Percentiles rank a stretch among this genome's conserved stretches.
phyloP scores from a whole-genome alignment of 2,329 filamentous ascomycete genomes.

The Pestalotiopsis sp. region DNA sequence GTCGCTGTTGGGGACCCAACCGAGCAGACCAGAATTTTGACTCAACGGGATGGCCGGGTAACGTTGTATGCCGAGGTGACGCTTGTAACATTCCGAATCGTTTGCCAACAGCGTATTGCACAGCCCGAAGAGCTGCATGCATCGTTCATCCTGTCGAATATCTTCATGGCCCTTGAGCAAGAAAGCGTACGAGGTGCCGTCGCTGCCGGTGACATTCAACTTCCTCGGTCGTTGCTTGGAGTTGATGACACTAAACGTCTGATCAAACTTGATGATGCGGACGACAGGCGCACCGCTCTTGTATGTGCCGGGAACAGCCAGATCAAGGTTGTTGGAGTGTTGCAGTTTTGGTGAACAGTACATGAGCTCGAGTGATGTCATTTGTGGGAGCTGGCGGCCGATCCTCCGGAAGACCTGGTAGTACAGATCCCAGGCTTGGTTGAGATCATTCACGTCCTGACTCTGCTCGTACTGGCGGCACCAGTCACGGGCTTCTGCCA shows the following conservation, averaged over 20 bases:
- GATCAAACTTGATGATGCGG: slow-evolving; percentile 86
- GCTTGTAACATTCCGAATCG: slow-evolving; percentile 95
- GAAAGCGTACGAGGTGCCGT: slow-evolving; percentile 87
- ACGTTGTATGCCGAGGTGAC: slow-evolving; percentile 92
- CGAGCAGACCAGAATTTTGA: slow-evolving; percentile 91
- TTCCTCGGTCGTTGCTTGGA: slow-evolving; percentile 96
- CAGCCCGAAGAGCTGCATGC: slow-evolving; percentile 98
- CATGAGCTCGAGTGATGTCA: slow-evolving; percentile 89
- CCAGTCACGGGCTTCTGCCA: slow-evolving; percentile 94
- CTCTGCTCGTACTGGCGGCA: slow-evolving; percentile 89
- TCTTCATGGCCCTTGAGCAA: slow-evolving; percentile 98
- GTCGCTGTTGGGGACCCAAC: slow-evolving; percentile 97
- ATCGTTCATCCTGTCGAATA: slow-evolving; percentile 96
- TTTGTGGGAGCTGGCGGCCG: slow-evolving; percentile 86
- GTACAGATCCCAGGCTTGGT: slow-evolving; percentile 98
- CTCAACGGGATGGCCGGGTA: slow-evolving; percentile 97
- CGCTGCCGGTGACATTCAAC: slow-evolving; percentile 84
- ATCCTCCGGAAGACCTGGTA: slow-evolving; percentile 98
- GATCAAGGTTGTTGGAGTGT: slow-evolving; percentile 79
- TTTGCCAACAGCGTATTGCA: slow-evolving; percentile 94
- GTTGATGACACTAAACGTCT: slow-evolving; percentile 87
- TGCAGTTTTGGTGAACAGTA: slow-evolving; percentile 97
- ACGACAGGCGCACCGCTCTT: slow-evolving; percentile 77
- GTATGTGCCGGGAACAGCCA: slow-evolving; percentile 96
- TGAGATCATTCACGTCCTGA: slow-evolving; percentile 90